Evolutionary conservation across 2,329 filamentous ascomycete genomes (phyloP), one percentile per base, ranked within the genome.

Genomic region (Fusarium musae): DNA sequence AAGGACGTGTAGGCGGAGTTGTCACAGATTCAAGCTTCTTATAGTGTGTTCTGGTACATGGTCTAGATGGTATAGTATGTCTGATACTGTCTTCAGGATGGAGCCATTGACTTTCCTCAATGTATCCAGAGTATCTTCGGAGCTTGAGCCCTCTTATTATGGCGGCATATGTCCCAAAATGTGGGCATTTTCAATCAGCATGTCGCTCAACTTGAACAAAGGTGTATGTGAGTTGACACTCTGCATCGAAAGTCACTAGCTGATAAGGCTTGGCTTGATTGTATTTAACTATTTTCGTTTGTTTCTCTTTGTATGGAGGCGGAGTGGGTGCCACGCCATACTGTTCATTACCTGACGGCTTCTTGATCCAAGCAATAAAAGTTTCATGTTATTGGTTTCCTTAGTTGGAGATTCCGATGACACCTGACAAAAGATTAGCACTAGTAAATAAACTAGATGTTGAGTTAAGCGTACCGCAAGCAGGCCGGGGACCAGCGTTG

Each of bases 401-500:
- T 87, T 93, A 95, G 82, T 88, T 86, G 81, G 93, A 91, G 86
- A 97, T 96, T 78, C 94, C 94, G 83, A 97, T 97, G 82, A 97
- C 95, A 87, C 92, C 92, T 93, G 47, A 28, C 56, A 11, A 54
- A 10, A 8, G 26, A 32, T 77, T 65, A 73, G 69, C 72, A 69
- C 52, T 23, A 49, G n/a, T 23, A 40, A 6, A 9, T 5, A 9
- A 28, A 17, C 13, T 44, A 37, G 19, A 36, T 42, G 12, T 39
- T 23, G 16, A 17, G 23, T 17, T 44, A 21, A 11, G 84, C 90
- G 82, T 89, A 93, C 96, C 96, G 87, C 96, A 99, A 83, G 96
- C 96, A 82, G 96, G 96, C 82, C 96, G 94, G 79, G 87, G 84
- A 80, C 96, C 96, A 82, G 96, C 96, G 84, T 98, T 99, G 78